Conservation (phyloP, 1,284 basidiomycete genomes). For the Thelephora terrestris region DNA sequence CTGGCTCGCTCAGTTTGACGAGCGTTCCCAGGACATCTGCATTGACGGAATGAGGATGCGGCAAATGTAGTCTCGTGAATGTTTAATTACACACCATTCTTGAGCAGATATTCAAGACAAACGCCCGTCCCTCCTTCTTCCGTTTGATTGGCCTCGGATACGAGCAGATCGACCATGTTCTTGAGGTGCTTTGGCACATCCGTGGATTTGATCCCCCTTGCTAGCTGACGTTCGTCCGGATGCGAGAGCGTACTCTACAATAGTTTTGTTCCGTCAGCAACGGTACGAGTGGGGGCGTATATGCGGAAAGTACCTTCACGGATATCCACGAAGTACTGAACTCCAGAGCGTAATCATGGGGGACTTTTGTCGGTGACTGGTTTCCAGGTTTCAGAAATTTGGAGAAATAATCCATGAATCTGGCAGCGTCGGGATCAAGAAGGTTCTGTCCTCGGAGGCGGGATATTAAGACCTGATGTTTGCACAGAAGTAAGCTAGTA, state of each 20-base stretch:
- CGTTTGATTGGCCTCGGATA: constrained; percentile 73
- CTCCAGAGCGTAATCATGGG: constrained; percentile 26
- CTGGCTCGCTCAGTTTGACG: constrained; percentile 76
- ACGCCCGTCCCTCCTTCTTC: constrained; percentile 81
- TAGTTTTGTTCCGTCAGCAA: background rate
- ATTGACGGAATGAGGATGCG: background rate
- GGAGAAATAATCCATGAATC: constrained; percentile 71
- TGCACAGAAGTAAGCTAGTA: too few relatives aligned
- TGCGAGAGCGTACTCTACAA: constrained; percentile 61
- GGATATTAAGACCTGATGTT: too few relatives aligned
- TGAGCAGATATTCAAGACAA: constrained; percentile 85
- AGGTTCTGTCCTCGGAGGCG: too few relatives aligned
- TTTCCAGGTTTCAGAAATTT: constrained; percentile 56
- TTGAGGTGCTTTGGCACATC: constrained; percentile 70
- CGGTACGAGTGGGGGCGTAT: background rate
- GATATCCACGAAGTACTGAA: constrained; percentile 43
- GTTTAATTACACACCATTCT: constrained; percentile 51
- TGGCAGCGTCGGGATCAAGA: background rate
- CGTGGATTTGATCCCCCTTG: constrained; percentile 74
- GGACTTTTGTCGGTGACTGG: constrained; percentile 40
- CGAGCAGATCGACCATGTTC: constrained; percentile 81
- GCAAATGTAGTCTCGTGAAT: background rate
- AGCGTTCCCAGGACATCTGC: constrained; percentile 75
- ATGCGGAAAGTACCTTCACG: constrained; percentile 43
- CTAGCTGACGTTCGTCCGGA: constrained; percentile 76